These are phyloP conservation scores for Termitomyces sp. DNA, from an alignment of 768 basidiomycete genomes.

Conservation along the genomic window DNA sequence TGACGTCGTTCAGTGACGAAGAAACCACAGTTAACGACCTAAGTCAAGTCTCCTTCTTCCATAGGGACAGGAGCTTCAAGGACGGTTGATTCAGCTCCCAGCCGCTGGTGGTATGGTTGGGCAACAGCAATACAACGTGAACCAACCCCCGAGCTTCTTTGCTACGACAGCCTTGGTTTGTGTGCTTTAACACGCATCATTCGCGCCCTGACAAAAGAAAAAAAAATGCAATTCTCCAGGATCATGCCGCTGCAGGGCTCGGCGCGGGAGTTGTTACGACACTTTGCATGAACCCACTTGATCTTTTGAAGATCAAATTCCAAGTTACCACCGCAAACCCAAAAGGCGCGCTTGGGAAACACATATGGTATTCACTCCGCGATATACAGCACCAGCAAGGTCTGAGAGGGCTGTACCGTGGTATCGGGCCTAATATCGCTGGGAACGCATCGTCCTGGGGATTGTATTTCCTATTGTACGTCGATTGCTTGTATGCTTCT, in stretches of 20 bases:
- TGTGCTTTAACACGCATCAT: background rate
- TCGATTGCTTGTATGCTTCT: conserved; percentile 13
- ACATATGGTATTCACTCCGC: conserved; percentile 71
- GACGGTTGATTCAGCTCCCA: conserved; percentile 8
- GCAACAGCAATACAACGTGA: background rate
- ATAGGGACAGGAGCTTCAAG: background rate
- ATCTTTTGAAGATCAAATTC: conserved; percentile 90
- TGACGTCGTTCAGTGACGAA: background rate
- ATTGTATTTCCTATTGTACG: conserved; percentile 95
- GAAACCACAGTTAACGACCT: background rate
- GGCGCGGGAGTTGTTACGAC: conserved; percentile 91
- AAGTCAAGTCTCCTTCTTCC: background rate
- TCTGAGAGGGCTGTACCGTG: conserved; percentile 84
- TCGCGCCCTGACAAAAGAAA: background rate
- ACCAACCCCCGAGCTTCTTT: conserved; percentile 46
- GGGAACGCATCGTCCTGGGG: conserved; percentile 98
- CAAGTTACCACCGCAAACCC: conserved; percentile 77
- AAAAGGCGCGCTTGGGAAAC: conserved; percentile 55
- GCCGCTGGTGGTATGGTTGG: conserved; percentile 28
- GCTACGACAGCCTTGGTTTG: conserved; percentile 43
- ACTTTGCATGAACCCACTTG: conserved; percentile 95
- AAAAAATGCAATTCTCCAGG: conserved; percentile 37
- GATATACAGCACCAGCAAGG: conserved; percentile 75
- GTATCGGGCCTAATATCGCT: conserved; percentile 84
- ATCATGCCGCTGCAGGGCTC: conserved; percentile 92